phyloP scores from a whole-genome alignment of 2,329 filamentous ascomycete genomes.

The Stylonectria norvegica region DNA sequence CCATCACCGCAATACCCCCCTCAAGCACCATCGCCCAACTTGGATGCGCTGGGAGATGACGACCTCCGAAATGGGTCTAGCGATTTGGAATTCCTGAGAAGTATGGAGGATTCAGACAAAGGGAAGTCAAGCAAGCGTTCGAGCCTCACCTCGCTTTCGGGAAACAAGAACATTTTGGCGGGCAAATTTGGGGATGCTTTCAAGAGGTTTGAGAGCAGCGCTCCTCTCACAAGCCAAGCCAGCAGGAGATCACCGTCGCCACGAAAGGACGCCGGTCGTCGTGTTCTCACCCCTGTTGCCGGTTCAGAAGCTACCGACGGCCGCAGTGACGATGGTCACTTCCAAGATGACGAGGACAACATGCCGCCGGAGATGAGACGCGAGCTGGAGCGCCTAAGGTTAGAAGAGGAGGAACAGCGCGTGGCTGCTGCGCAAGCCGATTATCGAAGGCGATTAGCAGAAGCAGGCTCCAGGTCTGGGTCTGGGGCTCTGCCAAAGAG shows the following conservation, averaged over 20 bases:
- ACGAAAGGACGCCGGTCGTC: constrained; percentile 45
- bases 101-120: constrained; percentile 62
- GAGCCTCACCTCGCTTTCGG: constrained; percentile 68
- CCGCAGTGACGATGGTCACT: constrained; percentile 61
- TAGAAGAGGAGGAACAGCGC: constrained; percentile 84
- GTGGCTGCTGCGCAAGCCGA: constrained; percentile 87
- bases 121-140: constrained; percentile 61
- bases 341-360: constrained; percentile 60
- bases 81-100: constrained; percentile 78
- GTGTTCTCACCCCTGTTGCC: constrained; percentile 65
- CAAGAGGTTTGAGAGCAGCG: constrained; percentile 74
- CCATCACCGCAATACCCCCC: constrained; percentile 17
- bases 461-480: constrained; percentile 33
- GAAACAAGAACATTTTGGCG: constrained; percentile 77
- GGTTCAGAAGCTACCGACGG: constrained; percentile 66
- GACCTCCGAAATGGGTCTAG: constrained; percentile 37
- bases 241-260: constrained; percentile 46
- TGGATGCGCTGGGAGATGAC: constrained; percentile 32
- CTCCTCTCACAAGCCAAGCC: constrained; percentile 26
- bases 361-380: constrained; percentile 84
- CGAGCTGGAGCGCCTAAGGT: constrained; percentile 76
- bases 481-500: constrained; percentile 48
- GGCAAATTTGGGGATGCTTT: constrained; percentile 93
- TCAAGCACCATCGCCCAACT: constrained; percentile 40
- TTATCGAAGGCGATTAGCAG: constrained; percentile 72